phyloP scores from a whole-genome alignment of 345 rosid species.

The Populus nigra region DNA sequence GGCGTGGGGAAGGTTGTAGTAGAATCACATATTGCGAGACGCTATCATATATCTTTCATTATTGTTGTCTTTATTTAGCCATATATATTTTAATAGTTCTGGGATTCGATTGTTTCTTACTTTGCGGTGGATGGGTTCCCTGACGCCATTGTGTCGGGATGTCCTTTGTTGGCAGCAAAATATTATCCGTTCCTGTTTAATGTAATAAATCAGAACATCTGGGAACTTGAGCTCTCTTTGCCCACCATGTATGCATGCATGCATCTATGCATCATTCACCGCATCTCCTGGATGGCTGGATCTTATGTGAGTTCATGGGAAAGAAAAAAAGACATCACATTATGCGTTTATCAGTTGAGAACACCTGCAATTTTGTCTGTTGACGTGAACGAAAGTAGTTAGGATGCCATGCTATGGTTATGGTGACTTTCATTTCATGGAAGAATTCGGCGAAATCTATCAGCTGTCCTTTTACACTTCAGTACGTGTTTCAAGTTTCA shows the following conservation, averaged over 20 bases:
- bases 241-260: no score
- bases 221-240: not conserved
- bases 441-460: not conserved
- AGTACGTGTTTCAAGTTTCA: no score
- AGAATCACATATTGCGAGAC: conserved; percentile 12
- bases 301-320: no score
- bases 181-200: conserved; percentile 17
- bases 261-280: not conserved
- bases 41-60: not conserved
- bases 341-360: no score
- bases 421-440: not conserved
- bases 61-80: not conserved
- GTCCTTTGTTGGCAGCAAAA: conserved; percentile 15
- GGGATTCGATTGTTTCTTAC: conserved; percentile 7
- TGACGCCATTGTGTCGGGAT: conserved; percentile 14
- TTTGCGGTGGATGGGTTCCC: conserved; percentile 6
- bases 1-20: conserved; percentile 6
- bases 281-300: not conserved
- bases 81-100: not conserved
- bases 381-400: not conserved
- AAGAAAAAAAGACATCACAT: no score
- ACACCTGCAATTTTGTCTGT: not conserved
- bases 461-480: no score
- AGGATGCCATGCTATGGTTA: not conserved
- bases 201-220: conserved; percentile 20